Conservation (phyloP, 169 alveolate genomes). For the Cryptosporidium parvum region DNA sequence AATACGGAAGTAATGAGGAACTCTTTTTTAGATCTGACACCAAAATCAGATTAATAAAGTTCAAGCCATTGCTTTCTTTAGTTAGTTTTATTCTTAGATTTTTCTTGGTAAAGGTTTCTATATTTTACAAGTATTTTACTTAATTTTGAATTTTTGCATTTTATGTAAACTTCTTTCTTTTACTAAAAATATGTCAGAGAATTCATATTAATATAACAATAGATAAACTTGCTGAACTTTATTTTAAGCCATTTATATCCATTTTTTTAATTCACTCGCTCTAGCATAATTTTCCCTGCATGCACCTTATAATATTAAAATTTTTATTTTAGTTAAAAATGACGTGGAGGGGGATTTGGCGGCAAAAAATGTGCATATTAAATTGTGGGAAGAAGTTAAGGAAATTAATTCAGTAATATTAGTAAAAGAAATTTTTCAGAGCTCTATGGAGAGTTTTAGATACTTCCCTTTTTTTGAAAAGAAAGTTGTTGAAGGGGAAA, state of each 20-base stretch:
- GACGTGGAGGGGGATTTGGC: conserved; percentile 11
- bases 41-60: background rate
- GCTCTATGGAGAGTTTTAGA: conserved; percentile 67
- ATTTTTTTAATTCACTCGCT: background rate
- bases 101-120: background rate
- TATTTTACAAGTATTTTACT: background rate
- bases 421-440: background rate
- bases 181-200: background rate
- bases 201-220: no score
- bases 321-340: background rate
- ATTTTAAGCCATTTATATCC: no score
- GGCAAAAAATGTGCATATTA: conserved; percentile 3
- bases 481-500: conserved; percentile 54
- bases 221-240: background rate
- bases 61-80: background rate
- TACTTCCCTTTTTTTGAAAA: conserved; percentile 68
- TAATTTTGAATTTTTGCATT: background rate
- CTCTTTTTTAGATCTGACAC: background rate
- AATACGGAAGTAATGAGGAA: conserved; percentile 71
- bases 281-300: background rate
- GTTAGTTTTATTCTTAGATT: background rate
- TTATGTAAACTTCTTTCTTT: background rate
- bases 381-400: background rate
- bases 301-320: background rate
- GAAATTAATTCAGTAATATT: background rate